These are phyloP conservation scores for Zoysia japonica DNA, from an alignment of 176 grass and related monocot genomes.

Conservation along the genomic window DNA sequence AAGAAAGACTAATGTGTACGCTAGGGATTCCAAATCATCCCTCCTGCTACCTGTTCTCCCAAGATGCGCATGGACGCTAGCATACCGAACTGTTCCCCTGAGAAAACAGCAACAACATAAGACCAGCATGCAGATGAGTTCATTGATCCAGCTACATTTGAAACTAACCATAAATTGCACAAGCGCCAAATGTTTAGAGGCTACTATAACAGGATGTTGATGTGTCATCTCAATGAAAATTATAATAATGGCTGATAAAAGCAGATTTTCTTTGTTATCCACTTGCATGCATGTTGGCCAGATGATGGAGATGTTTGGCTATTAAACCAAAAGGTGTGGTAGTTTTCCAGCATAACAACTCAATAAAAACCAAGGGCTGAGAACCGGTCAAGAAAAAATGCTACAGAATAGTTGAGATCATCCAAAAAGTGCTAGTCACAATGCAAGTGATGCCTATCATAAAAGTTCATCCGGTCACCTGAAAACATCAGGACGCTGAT, in stretches of 20 bases:
- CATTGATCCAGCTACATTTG: conserved; percentile 23
- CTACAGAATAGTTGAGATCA: not conserved
- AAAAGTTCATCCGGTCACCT: conserved; percentile 58
- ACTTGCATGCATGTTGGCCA: not conserved
- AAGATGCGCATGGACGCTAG: conserved; percentile 97
- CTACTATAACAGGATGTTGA: conserved; percentile 14
- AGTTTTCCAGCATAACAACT: not conserved
- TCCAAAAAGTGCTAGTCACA: conserved; percentile 13
- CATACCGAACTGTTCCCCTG: conserved; percentile 98
- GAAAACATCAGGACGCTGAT: conserved; percentile 98
- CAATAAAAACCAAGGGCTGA: conserved; percentile 2
- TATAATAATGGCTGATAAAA: not conserved
- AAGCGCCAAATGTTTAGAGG: conserved; percentile 5
- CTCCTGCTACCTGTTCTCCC: conserved; percentile 92
- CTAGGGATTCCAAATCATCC: conserved; percentile 99
- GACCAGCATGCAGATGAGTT: conserved; percentile 11
- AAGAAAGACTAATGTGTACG: conserved; percentile 97
- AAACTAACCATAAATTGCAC: conserved; percentile 22
- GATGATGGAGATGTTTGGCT: not conserved
- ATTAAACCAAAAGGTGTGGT: not conserved
- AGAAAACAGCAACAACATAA: conserved; percentile 42
- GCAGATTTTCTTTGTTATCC: not conserved
- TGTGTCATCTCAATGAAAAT: conserved; percentile 15
- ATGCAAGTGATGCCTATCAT: conserved; percentile 30
- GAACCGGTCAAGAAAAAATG: not conserved